These are phyloP conservation scores for Metarhizium humberi DNA, from an alignment of 2,329 filamentous ascomycete genomes.

Conservation along the genomic window DNA sequence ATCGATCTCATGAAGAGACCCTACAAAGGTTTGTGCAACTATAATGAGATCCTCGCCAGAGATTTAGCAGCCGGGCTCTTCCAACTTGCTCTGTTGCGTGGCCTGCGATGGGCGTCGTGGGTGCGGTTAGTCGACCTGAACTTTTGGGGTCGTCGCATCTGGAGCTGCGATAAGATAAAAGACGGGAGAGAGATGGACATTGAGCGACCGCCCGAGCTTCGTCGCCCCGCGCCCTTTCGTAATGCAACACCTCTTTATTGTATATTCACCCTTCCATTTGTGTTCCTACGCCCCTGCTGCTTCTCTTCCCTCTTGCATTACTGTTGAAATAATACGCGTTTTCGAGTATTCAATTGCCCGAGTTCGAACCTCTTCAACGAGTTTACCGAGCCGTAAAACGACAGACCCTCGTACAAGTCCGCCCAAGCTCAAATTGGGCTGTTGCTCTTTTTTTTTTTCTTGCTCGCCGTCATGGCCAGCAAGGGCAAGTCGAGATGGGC, in stretches of 20 bases:
- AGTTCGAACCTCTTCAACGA: neutral
- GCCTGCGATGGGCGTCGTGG: too few species aligned
- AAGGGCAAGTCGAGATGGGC: conserved; percentile 76
- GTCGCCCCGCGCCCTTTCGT: neutral
- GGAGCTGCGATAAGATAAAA: too few species aligned
- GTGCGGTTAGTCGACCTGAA: too few species aligned
- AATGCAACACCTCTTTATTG: neutral
- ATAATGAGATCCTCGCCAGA: too few species aligned
- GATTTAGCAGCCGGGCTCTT: neutral
- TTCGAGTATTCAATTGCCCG: neutral
- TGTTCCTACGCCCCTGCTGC: neutral
- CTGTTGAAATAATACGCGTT: neutral
- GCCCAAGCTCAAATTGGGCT: neutral
- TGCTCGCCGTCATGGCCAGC: conserved; percentile 41
- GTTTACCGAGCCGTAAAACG: neutral
- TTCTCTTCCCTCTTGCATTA: neutral
- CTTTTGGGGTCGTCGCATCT: too few species aligned
- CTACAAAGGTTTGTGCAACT: neutral
- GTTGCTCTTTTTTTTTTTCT: neutral
- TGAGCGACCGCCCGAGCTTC: too few species aligned
- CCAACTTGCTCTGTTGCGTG: too few species aligned
- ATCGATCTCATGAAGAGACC: neutral
- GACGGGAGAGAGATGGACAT: too few species aligned
- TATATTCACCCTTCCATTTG: neutral
- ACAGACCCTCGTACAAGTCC: neutral